Evolutionary conservation across 148 eudicot species (phyloP).

Genomic region (Nepenthes mirabilis): DNA sequence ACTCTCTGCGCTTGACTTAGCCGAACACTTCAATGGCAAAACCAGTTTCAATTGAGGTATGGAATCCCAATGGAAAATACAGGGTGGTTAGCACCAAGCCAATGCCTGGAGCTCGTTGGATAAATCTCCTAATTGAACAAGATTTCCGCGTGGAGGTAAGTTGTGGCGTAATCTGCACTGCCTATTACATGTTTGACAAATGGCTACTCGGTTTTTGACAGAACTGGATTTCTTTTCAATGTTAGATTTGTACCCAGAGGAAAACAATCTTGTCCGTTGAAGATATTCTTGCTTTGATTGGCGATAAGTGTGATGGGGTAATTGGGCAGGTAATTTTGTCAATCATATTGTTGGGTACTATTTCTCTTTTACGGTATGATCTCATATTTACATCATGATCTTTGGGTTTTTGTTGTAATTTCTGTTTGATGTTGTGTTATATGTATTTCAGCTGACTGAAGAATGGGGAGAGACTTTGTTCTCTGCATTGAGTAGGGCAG

Average conservation of each 20-base stretch:
- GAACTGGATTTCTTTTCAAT: background rate
- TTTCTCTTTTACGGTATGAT: background rate
- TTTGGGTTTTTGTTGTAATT: slow-evolving; percentile 1
- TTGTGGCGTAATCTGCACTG: background rate
- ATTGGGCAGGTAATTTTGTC: slow-evolving; percentile 66
- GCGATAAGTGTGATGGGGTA: slow-evolving; percentile 91
- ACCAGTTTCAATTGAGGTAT: slow-evolving; percentile 80
- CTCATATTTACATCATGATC: background rate
- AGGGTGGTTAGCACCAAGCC: slow-evolving; percentile 93
- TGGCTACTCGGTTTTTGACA: background rate
- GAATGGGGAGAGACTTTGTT: slow-evolving; percentile 98
- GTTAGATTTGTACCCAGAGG: slow-evolving; percentile 82
- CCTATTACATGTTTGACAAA: background rate
- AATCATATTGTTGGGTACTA: background rate
- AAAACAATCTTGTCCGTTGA: slow-evolving; percentile 89
- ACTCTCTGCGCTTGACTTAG: too few species aligned
- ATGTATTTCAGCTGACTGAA: slow-evolving; percentile 58
- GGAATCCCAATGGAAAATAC: slow-evolving; percentile 91
- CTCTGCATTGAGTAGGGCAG: slow-evolving; percentile 91
- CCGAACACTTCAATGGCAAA: slow-evolving; percentile 39
- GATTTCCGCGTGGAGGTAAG: slow-evolving; percentile 87
- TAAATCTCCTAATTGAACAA: slow-evolving; percentile 72
- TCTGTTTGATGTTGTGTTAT: background rate
- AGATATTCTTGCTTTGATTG: slow-evolving; percentile 87
- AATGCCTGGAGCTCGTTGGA: slow-evolving; percentile 98